Percentiles rank a stretch among this genome's conserved stretches.
Evolutionary conservation across 2,329 filamentous ascomycete genomes (phyloP).

Genomic region (Xylaria polymorpha): DNA sequence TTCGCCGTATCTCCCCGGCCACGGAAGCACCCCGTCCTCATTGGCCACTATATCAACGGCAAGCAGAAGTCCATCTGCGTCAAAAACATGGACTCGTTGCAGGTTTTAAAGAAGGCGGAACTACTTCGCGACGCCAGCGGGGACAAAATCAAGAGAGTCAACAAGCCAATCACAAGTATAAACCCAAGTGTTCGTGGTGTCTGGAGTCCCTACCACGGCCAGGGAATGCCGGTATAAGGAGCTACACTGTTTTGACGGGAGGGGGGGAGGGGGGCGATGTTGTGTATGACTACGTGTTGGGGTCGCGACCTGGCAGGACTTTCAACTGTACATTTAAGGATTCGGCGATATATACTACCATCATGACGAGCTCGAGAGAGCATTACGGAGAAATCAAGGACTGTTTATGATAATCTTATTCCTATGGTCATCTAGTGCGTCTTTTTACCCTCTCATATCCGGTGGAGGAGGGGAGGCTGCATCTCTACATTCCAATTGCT

Average conservation of each 20-base stretch:
- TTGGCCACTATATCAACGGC: slow-evolving; percentile 93
- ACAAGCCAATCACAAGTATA: slow-evolving; percentile 72
- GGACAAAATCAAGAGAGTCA: slow-evolving; percentile 74
- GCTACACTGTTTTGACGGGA: neutral
- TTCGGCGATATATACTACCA: slow-evolving; percentile 32
- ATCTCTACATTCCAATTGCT: slow-evolving; percentile 15
- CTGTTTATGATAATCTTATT: slow-evolving; percentile 16
- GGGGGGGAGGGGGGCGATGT: slow-evolving; percentile 33
- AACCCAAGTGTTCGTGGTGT: slow-evolving; percentile 75
- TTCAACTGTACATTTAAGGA: slow-evolving; percentile 33
- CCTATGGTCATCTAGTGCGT: neutral
- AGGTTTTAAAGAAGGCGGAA: slow-evolving; percentile 84
- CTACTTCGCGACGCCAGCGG: slow-evolving; percentile 79
- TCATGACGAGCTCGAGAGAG: slow-evolving; percentile 22
- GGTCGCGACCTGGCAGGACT: slow-evolving; percentile 11
- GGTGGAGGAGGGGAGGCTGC: neutral
- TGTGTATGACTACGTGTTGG: slow-evolving; percentile 29
- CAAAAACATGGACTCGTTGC: slow-evolving; percentile 81
- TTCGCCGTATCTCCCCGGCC: slow-evolving; percentile 91
- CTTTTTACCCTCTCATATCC: neutral
- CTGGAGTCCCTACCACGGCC: slow-evolving; percentile 77
- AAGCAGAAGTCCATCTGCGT: slow-evolving; percentile 87
- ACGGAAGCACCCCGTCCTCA: slow-evolving; percentile 87
- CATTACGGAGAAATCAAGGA: slow-evolving; percentile 16
- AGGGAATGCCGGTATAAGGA: slow-evolving; percentile 63